A percentile compares a stretch with the other conserved stretches of the same genome.
Evolutionary conservation across 1,139 yeast genomes (phyloP).

Genomic region (Yamadazyma aaseri): DNA sequence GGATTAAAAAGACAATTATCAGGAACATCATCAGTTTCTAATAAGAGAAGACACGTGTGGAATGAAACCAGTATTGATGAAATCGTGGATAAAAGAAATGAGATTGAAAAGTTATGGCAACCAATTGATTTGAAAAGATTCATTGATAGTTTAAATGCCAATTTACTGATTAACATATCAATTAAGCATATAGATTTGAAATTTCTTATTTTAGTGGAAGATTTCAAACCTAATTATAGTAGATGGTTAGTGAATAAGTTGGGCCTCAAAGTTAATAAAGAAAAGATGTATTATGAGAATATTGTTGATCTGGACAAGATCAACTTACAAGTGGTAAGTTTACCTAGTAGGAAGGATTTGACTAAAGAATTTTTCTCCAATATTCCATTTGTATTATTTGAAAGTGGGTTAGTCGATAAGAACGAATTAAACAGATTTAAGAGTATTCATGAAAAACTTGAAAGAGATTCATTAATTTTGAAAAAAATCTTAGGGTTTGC

Average conservation of each 20-base stretch:
- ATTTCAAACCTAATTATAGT: constrained; percentile 42
- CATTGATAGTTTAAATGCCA: constrained; percentile 21
- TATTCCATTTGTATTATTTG: constrained; percentile 43
- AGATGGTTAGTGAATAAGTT: constrained; percentile 49
- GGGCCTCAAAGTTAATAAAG: constrained; percentile 27
- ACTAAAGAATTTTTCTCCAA: constrained; percentile 36
- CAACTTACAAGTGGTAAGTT: constrained; percentile 28
- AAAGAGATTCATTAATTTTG: constrained; percentile 36
- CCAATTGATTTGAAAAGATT: constrained; percentile 35
- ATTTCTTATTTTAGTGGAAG: constrained; percentile 42
- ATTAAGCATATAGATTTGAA: constrained; percentile 22
- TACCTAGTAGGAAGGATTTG: constrained; percentile 38
- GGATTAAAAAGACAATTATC: constrained; percentile 23
- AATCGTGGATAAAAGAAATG: constrained; percentile 29
- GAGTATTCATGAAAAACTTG: constrained; percentile 28
- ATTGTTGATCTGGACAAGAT: constrained; percentile 23
- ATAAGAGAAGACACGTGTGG: constrained; percentile 16
- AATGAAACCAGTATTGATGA: constrained; percentile 17
- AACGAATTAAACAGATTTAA: constrained; percentile 12
- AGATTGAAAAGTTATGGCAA: constrained; percentile 39
- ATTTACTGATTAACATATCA: constrained; percentile 23
- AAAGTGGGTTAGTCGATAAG: constrained; percentile 39
- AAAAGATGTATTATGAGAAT: constrained; percentile 28
- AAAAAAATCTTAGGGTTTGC: constrained; percentile 37
- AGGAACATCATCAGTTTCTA: constrained; percentile 15